These are phyloP conservation scores for Scedosporium minutisporum DNA, from an alignment of 2,329 filamentous ascomycete species.

Conservation along the genomic window DNA sequence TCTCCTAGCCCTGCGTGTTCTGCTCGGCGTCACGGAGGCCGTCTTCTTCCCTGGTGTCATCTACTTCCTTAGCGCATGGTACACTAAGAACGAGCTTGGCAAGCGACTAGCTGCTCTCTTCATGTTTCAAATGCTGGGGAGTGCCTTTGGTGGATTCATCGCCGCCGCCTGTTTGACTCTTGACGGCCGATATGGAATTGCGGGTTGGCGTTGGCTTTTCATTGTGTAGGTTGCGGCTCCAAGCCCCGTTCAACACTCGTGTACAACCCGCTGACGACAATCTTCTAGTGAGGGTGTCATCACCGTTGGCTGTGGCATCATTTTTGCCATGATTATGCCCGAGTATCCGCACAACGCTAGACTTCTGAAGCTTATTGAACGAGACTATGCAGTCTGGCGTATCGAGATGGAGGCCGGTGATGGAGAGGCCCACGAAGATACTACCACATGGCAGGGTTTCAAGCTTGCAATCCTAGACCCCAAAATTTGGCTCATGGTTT, in stretches of 20 bases:
- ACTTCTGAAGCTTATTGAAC: constrained; percentile 24
- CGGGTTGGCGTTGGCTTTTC: constrained; percentile 45
- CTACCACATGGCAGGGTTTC: constrained; percentile 43
- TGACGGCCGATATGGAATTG: constrained; percentile 33
- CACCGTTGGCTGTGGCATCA: constrained; percentile 49
- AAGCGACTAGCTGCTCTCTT: constrained; percentile 26
- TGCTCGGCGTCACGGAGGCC: constrained; percentile 26
- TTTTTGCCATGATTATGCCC: constrained; percentile 48
- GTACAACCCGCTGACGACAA: background rate
- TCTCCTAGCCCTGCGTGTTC: constrained; percentile 23
- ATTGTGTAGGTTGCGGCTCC: constrained; percentile 20
- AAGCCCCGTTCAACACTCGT: no score
- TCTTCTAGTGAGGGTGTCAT: constrained; percentile 45
- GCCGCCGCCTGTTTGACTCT: constrained; percentile 38
- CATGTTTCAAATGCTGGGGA: constrained; percentile 22
- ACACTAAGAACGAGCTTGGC: constrained; percentile 27
- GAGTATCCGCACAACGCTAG: constrained; percentile 36
- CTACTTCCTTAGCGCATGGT: constrained; percentile 31
- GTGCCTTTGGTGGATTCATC: constrained; percentile 41
- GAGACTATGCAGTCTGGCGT: constrained; percentile 48
- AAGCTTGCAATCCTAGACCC: constrained; percentile 42
- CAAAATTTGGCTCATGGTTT: constrained; percentile 49
- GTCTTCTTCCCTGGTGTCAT: constrained; percentile 29
- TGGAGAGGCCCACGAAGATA: constrained; percentile 46
- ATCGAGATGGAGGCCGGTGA: constrained; percentile 57